phyloP scores from a whole-genome alignment of 805 yeast species.

The Monosporozyma servazzii region DNA sequence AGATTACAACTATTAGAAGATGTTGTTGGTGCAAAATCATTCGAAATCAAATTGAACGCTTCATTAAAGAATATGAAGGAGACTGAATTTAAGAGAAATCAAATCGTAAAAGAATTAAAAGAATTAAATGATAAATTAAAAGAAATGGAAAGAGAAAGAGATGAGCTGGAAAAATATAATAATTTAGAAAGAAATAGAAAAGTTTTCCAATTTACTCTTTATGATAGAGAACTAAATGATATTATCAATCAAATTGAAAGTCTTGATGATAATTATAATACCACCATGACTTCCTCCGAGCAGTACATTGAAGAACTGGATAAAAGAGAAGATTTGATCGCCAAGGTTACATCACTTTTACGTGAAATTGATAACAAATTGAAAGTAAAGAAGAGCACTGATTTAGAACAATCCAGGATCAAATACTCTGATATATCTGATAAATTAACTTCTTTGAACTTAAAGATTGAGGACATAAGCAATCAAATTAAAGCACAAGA shows the following conservation, averaged over 20 bases:
- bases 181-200: slow-evolving; percentile 57
- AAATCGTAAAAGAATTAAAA: slow-evolving; percentile 63
- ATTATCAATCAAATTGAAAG: slow-evolving; percentile 50
- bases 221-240: slow-evolving; percentile 65
- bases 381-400: slow-evolving; percentile 44
- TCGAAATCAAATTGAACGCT: slow-evolving; percentile 71
- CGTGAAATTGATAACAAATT: slow-evolving; percentile 39
- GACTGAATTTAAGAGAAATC: slow-evolving; percentile 57
- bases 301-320: slow-evolving; percentile 47
- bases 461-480: slow-evolving; percentile 37
- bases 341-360: slow-evolving; percentile 38
- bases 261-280: slow-evolving; percentile 49
- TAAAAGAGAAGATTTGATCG: slow-evolving; percentile 46
- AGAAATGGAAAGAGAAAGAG: slow-evolving; percentile 74
- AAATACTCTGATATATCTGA: slow-evolving; percentile 43
- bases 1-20: slow-evolving; percentile 73
- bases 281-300: slow-evolving; percentile 44
- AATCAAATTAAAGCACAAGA: slow-evolving; percentile 28
- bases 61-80: slow-evolving; percentile 71
- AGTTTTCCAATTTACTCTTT: slow-evolving; percentile 62
- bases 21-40: slow-evolving; percentile 90
- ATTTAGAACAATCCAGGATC: slow-evolving; percentile 43
- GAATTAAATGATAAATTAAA: slow-evolving; percentile 62
- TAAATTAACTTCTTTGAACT: slow-evolving; percentile 41
- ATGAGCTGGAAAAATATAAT: slow-evolving; percentile 64